Evolutionary conservation across 257 asterid genomes (phyloP).

Genomic region (Anisodus acutangulus): DNA sequence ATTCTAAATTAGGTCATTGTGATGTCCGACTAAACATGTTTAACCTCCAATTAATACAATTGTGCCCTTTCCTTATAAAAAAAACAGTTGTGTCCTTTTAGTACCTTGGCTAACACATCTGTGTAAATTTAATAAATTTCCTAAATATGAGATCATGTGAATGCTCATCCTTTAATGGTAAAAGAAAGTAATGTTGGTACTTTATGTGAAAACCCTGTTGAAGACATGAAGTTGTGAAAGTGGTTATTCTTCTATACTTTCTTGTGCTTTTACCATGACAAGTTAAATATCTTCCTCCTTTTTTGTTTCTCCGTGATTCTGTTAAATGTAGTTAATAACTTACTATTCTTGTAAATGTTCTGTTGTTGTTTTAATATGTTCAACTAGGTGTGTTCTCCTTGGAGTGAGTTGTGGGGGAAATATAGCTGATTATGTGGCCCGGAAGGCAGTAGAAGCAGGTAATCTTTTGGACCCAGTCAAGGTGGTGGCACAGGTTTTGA

Average conservation of each 20-base stretch:
- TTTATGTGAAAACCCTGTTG: too few relatives aligned
- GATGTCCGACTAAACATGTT: background rate
- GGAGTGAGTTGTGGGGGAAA: constrained; percentile 98
- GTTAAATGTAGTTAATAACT: background rate
- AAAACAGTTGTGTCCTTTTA: background rate
- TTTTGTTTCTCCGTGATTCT: background rate
- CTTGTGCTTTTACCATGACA: background rate
- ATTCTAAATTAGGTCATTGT: background rate
- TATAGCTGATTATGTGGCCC: constrained; percentile 74
- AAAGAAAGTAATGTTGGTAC: background rate
- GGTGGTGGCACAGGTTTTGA: constrained; percentile 91
- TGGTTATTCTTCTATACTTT: background rate
- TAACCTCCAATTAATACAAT: background rate
- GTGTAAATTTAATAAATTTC: background rate
- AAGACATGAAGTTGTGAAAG: too few relatives aligned
- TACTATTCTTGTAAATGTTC: background rate
- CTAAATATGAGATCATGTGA: background rate
- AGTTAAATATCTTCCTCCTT: background rate
- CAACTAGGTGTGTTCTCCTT: constrained; percentile 82
- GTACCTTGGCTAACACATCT: background rate
- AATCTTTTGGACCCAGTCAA: constrained; percentile 84
- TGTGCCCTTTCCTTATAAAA: too few relatives aligned
- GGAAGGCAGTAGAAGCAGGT: constrained; percentile 83
- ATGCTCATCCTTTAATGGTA: background rate
- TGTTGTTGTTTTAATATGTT: constrained; percentile 3